Evolutionary conservation across 805 yeast species (phyloP).

Genomic region (Metschnikowia corniflorae): DNA sequence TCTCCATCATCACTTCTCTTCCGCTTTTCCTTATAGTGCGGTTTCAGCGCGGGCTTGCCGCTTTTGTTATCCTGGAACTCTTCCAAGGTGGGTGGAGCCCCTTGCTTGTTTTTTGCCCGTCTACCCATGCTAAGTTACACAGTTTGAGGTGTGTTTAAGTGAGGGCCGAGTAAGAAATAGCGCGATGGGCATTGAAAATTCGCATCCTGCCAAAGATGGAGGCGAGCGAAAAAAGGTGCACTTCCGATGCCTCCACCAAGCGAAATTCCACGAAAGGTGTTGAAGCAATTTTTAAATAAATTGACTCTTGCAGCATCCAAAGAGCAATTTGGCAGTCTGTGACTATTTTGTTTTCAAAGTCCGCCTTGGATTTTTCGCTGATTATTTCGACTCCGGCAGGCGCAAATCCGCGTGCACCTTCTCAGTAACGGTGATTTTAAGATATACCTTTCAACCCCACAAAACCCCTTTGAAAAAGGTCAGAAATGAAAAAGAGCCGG

Average conservation of each 20-base stretch:
- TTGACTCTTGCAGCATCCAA: too few species aligned
- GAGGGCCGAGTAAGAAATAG: slow-evolving; percentile 9
- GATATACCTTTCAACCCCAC: too few species aligned
- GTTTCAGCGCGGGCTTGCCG: slow-evolving; percentile 29
- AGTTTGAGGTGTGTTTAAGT: background rate
- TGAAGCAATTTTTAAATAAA: too few species aligned
- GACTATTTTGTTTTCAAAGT: too few species aligned
- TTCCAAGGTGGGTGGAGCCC: slow-evolving; percentile 84
- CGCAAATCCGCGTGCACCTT: too few species aligned
- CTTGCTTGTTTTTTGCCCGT: slow-evolving; percentile 89
- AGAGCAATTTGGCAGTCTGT: too few species aligned
- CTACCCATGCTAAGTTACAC: slow-evolving; percentile 78
- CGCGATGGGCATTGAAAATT: slow-evolving; percentile 21
- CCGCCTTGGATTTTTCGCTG: too few species aligned
- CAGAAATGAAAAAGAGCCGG: slow-evolving; percentile 16
- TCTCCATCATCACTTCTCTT: slow-evolving; percentile 21
- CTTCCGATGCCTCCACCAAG: background rate
- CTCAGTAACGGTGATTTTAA: too few species aligned
- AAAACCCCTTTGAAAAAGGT: too few species aligned
- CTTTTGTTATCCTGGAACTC: slow-evolving; percentile 53
- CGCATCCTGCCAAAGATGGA: slow-evolving; percentile 10
- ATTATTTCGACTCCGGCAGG: too few species aligned
- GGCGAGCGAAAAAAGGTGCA: slow-evolving; percentile 7
- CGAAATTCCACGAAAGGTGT: too few species aligned
- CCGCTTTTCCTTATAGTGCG: slow-evolving; percentile 29